Conservation (phyloP, 257 asterid species). For the Solanum phureja region DNA sequence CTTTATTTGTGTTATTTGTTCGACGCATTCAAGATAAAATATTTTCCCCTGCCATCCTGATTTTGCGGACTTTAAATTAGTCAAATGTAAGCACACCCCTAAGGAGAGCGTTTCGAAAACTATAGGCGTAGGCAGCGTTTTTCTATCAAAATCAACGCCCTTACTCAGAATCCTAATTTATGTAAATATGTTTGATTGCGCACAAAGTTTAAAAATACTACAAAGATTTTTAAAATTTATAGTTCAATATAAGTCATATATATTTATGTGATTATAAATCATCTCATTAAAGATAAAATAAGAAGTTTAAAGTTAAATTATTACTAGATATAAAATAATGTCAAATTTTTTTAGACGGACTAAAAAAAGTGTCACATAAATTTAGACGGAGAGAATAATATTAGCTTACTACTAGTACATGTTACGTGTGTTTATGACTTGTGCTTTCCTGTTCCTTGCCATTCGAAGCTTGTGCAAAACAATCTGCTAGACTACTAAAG, state of each 20-base stretch:
- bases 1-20: neutral
- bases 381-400: neutral
- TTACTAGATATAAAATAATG: too few species aligned
- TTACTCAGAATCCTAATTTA: neutral
- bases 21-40: neutral
- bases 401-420: neutral
- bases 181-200: neutral
- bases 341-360: too few species aligned
- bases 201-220: neutral
- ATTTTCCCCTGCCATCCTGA: neutral
- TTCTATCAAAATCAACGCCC: neutral
- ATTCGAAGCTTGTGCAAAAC: neutral
- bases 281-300: neutral
- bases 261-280: neutral
- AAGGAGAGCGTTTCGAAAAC: neutral
- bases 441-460: neutral
- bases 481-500: neutral
- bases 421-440: neutral
- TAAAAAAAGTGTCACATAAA: too few species aligned
- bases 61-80: neutral
- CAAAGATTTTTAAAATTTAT: neutral
- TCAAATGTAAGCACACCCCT: neutral
- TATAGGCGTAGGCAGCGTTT: neutral
- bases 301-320: neutral
- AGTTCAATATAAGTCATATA: neutral